Evolutionary conservation across 495 filamentous ascomycete genomes (phyloP).

Genomic region (Penicillium pancosmium): DNA sequence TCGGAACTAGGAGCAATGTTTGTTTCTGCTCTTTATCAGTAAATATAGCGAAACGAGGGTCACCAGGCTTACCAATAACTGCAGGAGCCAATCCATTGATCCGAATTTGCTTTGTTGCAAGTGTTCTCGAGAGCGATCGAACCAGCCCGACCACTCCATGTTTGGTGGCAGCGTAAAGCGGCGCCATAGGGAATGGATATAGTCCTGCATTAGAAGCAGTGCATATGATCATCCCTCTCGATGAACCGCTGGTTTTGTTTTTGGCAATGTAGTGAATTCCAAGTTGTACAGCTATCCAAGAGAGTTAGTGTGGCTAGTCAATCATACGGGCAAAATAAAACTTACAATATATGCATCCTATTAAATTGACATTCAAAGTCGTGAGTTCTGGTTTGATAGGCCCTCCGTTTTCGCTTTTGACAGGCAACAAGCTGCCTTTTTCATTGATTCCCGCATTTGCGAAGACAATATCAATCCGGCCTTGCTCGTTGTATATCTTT

Average conservation of each 20-base stretch:
- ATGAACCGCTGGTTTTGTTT: constrained; percentile 25
- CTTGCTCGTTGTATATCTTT: constrained; percentile 38
- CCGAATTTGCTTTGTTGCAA: constrained; percentile 46
- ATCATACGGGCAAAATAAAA: not conserved
- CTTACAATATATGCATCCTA: constrained; percentile 54
- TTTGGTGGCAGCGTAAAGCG: constrained; percentile 56
- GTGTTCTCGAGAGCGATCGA: constrained; percentile 42
- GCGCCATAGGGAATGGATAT: constrained; percentile 58
- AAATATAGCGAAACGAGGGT: not conserved
- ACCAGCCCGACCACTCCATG: constrained; percentile 54
- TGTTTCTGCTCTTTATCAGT: constrained; percentile 38
- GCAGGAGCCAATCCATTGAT: constrained; percentile 59
- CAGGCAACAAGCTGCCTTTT: constrained; percentile 38
- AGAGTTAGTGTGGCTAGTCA: too few relatives aligned
- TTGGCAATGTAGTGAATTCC: constrained; percentile 55
- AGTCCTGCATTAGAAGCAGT: constrained; percentile 59
- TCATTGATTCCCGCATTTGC: constrained; percentile 60
- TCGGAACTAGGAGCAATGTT: constrained; percentile 47
- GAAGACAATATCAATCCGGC: constrained; percentile 53
- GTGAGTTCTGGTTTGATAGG: constrained; percentile 43
- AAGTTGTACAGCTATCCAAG: constrained; percentile 48
- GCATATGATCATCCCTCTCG: constrained; percentile 54
- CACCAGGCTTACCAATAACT: constrained; percentile 42
- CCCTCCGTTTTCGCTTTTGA: constrained; percentile 11
- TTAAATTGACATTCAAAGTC: constrained; percentile 51